Conservation (phyloP, 192 early-diverging fungal genomes). For the Coemansia sp. region DNA sequence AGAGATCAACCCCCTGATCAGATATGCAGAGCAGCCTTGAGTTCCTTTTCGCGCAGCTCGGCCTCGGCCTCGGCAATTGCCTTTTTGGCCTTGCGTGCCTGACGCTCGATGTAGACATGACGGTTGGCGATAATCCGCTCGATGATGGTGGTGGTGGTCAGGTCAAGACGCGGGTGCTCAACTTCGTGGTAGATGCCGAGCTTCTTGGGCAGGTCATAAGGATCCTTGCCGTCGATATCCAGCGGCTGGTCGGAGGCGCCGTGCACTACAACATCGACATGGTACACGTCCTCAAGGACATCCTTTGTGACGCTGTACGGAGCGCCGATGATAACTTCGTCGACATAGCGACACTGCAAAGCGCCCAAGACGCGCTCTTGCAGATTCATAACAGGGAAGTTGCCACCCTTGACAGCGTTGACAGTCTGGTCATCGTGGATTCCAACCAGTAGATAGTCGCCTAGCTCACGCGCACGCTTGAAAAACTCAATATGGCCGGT, state of each 20-base stretch:
- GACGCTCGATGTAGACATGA: constrained; percentile 75
- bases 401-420: constrained; percentile 81
- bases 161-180: constrained; percentile 69
- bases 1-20: too few species aligned
- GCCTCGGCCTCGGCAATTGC: constrained; percentile 65
- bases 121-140: constrained; percentile 86
- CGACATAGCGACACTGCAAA: constrained; percentile 89
- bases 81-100: constrained; percentile 73
- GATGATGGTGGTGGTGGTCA: constrained; percentile 87
- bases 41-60: constrained; percentile 61
- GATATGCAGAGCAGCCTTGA: constrained; percentile 26
- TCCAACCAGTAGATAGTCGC: constrained; percentile 91
- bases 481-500: constrained; percentile 95
- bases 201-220: constrained; percentile 81
- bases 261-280: constrained; percentile 79
- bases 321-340: constrained; percentile 92
- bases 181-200: constrained; percentile 79
- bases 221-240: constrained; percentile 77
- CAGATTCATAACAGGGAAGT: constrained; percentile 94
- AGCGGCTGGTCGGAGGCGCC: constrained; percentile 65
- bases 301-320: constrained; percentile 86
- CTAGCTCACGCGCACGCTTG: constrained; percentile 76
- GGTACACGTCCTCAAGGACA: constrained; percentile 82
- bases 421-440: constrained; percentile 91
- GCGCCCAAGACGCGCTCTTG: constrained; percentile 92